A percentile compares a stretch with the other conserved stretches of the same genome.
These are phyloP conservation scores for Marasmius fiardii DNA, from an alignment of 1,284 basidiomycete species.

Conservation along the genomic window DNA sequence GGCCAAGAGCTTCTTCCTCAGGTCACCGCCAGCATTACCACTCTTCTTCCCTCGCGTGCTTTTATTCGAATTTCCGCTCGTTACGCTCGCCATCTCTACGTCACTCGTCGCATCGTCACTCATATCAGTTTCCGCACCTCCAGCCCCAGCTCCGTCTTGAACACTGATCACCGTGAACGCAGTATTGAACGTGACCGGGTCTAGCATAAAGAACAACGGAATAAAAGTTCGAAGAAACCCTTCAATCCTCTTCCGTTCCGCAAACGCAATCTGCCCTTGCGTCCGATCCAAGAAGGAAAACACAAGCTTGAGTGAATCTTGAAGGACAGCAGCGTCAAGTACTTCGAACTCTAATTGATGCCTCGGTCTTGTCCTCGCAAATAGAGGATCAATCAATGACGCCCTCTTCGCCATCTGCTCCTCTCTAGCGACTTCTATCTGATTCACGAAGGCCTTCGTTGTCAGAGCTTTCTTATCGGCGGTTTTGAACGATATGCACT, in stretches of 20 bases:
- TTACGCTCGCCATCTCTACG: conserved; percentile 39
- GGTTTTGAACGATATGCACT: conserved; percentile 88
- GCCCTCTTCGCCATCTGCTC: conserved; percentile 84
- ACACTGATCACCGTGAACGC: conserved; percentile 46
- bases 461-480: conserved; percentile 91
- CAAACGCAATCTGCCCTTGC: conserved; percentile 66
- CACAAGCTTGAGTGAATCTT: conserved; percentile 86
- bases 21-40: conserved; percentile 48
- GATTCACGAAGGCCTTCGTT: conserved; percentile 80
- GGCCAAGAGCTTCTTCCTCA: conserved; percentile 71
- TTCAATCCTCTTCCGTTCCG: conserved; percentile 83
- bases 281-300: conserved; percentile 92
- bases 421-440: conserved; percentile 87
- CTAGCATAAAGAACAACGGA: conserved; percentile 71
- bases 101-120: conserved; percentile 54
- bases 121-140: conserved; percentile 44
- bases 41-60: conserved; percentile 33
- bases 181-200: conserved; percentile 67
- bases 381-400: conserved; percentile 73
- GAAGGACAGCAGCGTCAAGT: conserved; percentile 75
- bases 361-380: conserved; percentile 64
- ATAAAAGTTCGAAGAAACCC: conserved; percentile 79
- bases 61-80: conserved; percentile 27
- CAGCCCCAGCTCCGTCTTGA: conserved; percentile 26
- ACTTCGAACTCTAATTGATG: conserved; percentile 84